Evolutionary conservation across 306 rosid genomes (phyloP), one percentile per base, ranked within the genome.

Genomic region (Mimosa pudica): DNA sequence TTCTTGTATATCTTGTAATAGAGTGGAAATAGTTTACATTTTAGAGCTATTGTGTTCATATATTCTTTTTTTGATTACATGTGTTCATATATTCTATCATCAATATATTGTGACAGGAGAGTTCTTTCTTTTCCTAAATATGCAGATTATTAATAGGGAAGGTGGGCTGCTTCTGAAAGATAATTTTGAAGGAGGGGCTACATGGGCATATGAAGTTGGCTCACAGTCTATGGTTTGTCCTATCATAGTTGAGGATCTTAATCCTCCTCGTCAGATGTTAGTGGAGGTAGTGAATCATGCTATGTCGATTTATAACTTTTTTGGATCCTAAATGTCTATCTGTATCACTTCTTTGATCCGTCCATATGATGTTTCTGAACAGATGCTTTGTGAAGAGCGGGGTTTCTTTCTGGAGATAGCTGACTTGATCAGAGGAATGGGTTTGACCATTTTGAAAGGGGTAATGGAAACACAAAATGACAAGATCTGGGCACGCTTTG

Each of bases 151-250:
- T 65, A 85, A 91, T 48, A 91, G 88, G 83, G 96, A 95, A 77
- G 92, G 94, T 79, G 97, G 98, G 10, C 88, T 90, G 77, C 86
- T 90, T 82, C 78, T 95, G 36, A 89, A 91, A 73, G 98, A 95
- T 60, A 89, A 89, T 82, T 91, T 90, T 72, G 99, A 93, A 78
- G 99, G 99, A 81, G 97, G 98, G 63, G 99, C 93, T 18, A 95
- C 98, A 61, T 95, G 99, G 99, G 99, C 99, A 44, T 93, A 90
- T 61, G 96, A 95, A 81, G 96, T 95, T 90, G 97, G 97, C 51
- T 88, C 96, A 5, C 92, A 90, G 80, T 91, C 99, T 60, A 90
- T 78, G 96, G 91, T 86, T 75, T 93, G 98, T 58, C 99, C 99
- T 33, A 95, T 95, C 87, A 87, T 93, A 67, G 99, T 95, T 6